Evolutionary conservation across 2,329 filamentous ascomycete species (phyloP).

Genomic region (Sporothrix globosa): DNA sequence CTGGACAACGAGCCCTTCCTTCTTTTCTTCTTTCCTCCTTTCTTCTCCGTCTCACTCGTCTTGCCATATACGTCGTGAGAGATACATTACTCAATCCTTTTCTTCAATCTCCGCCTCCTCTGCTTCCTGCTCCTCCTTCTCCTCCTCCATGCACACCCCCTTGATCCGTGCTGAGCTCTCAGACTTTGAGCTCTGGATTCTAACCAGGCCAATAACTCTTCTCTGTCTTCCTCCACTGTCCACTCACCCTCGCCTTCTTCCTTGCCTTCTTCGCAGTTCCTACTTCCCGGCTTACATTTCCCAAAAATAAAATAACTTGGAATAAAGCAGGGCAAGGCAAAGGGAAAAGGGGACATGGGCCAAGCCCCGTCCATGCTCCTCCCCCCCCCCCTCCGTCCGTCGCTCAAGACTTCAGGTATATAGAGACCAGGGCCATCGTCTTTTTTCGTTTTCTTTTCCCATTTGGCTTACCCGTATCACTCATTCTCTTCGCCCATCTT

Average conservation of each 20-base stretch:
- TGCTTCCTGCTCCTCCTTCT: background rate
- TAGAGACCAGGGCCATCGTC: constrained; percentile 17
- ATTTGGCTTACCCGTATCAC: background rate
- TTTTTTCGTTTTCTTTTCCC: background rate
- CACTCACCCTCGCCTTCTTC: constrained; percentile 37
- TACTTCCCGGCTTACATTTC: constrained; percentile 8
- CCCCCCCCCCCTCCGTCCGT: background rate
- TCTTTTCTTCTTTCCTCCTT: too few relatives aligned
- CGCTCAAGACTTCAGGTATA: constrained; percentile 25
- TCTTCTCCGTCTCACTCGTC: background rate
- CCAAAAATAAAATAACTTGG: background rate
- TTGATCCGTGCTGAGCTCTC: constrained; percentile 3
- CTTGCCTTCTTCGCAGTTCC: background rate
- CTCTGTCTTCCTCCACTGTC: background rate
- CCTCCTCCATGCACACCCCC: constrained; percentile 33
- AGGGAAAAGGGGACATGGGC: background rate
- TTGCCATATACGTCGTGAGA: background rate
- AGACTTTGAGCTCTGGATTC: constrained; percentile 6
- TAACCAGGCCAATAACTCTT: background rate
- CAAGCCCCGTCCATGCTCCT: constrained; percentile 19
- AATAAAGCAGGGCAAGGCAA: background rate
- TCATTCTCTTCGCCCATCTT: background rate
- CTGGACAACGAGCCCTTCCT: background rate
- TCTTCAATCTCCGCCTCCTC: background rate
- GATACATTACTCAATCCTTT: background rate